Base-by-base conservation (phyloP, 495 filamentous ascomycete genomes). In the Diplogelasinospora grovesii region DNA sequence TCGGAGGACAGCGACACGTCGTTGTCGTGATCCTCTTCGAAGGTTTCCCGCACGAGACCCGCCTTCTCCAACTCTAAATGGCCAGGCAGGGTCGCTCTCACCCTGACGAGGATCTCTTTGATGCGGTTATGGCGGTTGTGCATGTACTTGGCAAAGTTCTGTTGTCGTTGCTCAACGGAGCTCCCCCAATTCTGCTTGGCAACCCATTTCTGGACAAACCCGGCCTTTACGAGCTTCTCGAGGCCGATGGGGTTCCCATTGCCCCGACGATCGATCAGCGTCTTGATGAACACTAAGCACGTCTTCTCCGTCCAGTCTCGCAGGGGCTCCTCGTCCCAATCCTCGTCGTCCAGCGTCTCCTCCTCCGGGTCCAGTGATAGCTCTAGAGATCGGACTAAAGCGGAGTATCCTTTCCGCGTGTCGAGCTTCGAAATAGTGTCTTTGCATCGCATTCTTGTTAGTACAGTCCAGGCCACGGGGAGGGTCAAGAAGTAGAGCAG, bases 151-250 rank as follows among this genome's bases (percentile, higher is more conserved):
- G 39, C 33, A 42, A 75, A 74, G 39, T 74, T 77, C 6, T 48
- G 53, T 22, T 56, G 59, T 19, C 65, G 60, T 39, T 68, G 65
- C 25, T 64, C 58, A 6, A 65, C 57, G 1, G 49, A 63, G 15
- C 52, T 45, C 4, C 75, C 75, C 71, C 75, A 77, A 11, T 68
- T 69, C 35, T 79, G 73, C 47, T 66, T 73, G 18, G 60, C 68
- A 5, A 79, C 59, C 75, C 75, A 79, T 35, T 65, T 71, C 36
- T 73, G 66, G 13, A 79, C 62, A 41, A 79, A 74, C 18, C 61
- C 57, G 27, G 69, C 63, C 36, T 68, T 63, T 33, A 78, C 44
- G 7, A 76, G 41, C 31, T 59, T 64, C 19, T 63, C 57, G 19
- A 57, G 45, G 14, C 60, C 66, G 32, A 56, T 65, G n/a, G n/a